Percentiles rank a stretch among this genome's conserved stretches.
These are phyloP conservation scores for Vitellaria paradoxa DNA, from an alignment of 179 eudicot genomes.

Conservation along the genomic window DNA sequence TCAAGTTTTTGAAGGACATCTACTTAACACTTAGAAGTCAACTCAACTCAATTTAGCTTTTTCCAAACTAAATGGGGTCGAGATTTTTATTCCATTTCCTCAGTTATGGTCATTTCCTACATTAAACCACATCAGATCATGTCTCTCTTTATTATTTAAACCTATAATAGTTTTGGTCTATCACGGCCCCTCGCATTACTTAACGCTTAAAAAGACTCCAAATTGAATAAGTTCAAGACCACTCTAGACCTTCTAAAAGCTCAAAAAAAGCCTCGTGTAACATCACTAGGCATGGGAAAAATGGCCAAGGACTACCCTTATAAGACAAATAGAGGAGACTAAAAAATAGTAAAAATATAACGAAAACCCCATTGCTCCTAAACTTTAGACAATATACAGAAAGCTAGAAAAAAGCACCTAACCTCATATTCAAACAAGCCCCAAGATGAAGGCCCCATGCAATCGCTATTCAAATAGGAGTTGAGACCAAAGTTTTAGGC, in stretches of 20 bases:
- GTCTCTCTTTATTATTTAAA: too few species aligned
- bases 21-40: neutral
- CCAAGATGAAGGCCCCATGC: neutral
- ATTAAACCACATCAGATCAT: too few species aligned
- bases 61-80: too few species aligned
- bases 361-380: neutral
- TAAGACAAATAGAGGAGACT: neutral
- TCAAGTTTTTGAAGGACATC: neutral
- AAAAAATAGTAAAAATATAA: neutral
- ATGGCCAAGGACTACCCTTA: neutral
- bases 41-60: too few species aligned
- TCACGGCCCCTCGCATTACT: too few species aligned
- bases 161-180: too few species aligned
- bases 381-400: neutral
- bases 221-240: neutral
- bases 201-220: neutral
- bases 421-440: neutral
- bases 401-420: neutral
- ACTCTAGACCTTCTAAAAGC: neutral
- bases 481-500: too few species aligned
- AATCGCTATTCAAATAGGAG: neutral
- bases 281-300: neutral
- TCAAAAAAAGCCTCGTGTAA: neutral
- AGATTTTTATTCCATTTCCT: too few species aligned
- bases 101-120: too few species aligned